Evolutionary conservation across 108 stramenopile species (phyloP).

Genomic region (Pseudonitzschia multistriata): DNA sequence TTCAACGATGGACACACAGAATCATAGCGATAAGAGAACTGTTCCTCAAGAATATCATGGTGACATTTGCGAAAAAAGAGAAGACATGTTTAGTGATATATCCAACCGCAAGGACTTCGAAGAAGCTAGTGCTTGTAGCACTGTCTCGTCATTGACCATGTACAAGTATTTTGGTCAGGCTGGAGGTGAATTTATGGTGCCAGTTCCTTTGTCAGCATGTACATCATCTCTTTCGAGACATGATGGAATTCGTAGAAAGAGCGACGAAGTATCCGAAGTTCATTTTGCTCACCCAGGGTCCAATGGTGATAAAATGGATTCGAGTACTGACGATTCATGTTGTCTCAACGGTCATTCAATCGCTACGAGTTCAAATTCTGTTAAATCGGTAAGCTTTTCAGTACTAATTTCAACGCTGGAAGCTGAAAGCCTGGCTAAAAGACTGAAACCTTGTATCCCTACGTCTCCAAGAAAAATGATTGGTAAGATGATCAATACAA

Average conservation of each 20-base stretch:
- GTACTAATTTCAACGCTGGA: not conserved
- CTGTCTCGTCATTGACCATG: slow-evolving; percentile 3
- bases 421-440: slow-evolving; percentile 9
- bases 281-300: not conserved
- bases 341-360: not conserved
- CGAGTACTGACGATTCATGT: not conserved
- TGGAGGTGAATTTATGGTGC: not conserved
- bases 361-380: not conserved
- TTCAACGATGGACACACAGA: not conserved
- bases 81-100: not conserved
- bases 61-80: not conserved
- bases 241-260: not conserved
- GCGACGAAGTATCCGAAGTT: not conserved
- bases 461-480: not conserved
- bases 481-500: not conserved
- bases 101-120: not conserved
- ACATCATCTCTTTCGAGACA: not conserved
- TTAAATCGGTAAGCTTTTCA: not conserved
- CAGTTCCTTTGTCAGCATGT: not conserved
- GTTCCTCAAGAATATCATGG: not conserved
- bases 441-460: slow-evolving; percentile 9
- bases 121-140: not conserved
- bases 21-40: not conserved
- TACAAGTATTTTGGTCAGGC: not conserved
- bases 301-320: not conserved